Base-by-base conservation (phyloP, 2,329 filamentous ascomycete species). In the Pseudogymnoascus sp. region DNA sequence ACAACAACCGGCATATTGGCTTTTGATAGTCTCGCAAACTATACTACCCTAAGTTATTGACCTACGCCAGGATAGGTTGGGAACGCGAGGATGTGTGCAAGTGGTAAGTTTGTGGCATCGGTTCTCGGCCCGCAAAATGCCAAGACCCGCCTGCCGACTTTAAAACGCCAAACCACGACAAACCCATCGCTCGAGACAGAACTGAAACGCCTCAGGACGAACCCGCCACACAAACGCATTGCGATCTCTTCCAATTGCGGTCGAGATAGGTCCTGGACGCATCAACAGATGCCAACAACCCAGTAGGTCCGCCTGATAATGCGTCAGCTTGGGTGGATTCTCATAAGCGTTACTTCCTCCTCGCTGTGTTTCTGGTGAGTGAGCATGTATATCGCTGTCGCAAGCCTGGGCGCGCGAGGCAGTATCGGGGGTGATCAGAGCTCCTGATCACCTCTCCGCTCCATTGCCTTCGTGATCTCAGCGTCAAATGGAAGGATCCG, bases 1-100 rank as follows among this genome's bases (percentile, higher is more conserved):
- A 89, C 80, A 65, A 81, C 72, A 70, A 88, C 80, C 4, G 75
- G 68, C 81, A 83, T 83, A 58, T 59, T 69, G 25, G n/a, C 12
- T 33, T 33, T 33, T 55, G 49, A 55, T 33, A 55, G 28, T 55
- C 28, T 55, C 49, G 33, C 5, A 33, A 9, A 12, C 49, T 19
- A 33, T 19, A 55, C 7, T 19, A 55, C 28, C 28, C 28, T 33
- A 22, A 33, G 5, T 33, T 33, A 55, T 55, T 22, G n/a, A 7
- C 16, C 49, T 55, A 55, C 16, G 9, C n/a, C 9, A 33, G 49
- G 25, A 55, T 33, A 12, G 45, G 45, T 19, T 19, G 45, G 8
- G 14, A 30, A 55, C 16, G 49, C n/a, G n/a, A 55, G 49, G 49
- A 55, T 55, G n/a, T 19, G n/a, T 9, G 5, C n/a, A 19, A 55